Percentiles rank a stretch among this genome's conserved stretches.
Conservation (phyloP, 2,329 filamentous ascomycete genomes). For the Pleomassaria siparia region DNA sequence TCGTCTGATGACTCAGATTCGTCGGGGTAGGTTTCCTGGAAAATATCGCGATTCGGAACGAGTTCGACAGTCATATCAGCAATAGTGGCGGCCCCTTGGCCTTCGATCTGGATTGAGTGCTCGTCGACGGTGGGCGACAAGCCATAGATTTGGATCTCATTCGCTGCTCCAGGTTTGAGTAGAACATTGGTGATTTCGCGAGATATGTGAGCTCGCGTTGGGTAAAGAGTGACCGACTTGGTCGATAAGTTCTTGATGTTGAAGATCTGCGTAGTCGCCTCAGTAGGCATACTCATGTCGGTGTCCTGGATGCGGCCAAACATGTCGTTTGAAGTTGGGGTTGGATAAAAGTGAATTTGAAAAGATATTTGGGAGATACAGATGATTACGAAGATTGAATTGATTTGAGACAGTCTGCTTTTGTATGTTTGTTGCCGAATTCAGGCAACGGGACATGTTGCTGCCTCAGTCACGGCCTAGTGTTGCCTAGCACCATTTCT, state of each 20-base stretch:
- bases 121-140: constrained; percentile 57
- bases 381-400: too few relatives aligned
- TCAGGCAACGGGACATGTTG: not conserved
- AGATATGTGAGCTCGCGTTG: constrained; percentile 60
- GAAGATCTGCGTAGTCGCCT: constrained; percentile 12
- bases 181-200: constrained; percentile 60
- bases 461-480: not conserved
- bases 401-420: not conserved
- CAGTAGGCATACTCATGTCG: constrained; percentile 6
- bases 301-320: constrained; percentile 3
- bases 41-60: constrained; percentile 57
- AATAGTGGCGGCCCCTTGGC: constrained; percentile 59
- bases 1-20: constrained; percentile 45
- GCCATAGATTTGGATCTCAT: constrained; percentile 59
- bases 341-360: not conserved
- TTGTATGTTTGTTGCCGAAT: not conserved
- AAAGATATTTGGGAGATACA: not conserved
- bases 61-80: constrained; percentile 64
- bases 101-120: constrained; percentile 62
- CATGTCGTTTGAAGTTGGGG: constrained; percentile 1
- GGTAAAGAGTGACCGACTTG: constrained; percentile 65
- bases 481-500: not conserved
- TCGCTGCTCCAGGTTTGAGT: constrained; percentile 57
- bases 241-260: constrained; percentile 58
- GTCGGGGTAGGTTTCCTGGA: constrained; percentile 56